Evolutionary conservation across 108 stramenopile genomes (phyloP), one percentile per base, ranked within the genome.

Genomic region (Skeletonema costatum): DNA sequence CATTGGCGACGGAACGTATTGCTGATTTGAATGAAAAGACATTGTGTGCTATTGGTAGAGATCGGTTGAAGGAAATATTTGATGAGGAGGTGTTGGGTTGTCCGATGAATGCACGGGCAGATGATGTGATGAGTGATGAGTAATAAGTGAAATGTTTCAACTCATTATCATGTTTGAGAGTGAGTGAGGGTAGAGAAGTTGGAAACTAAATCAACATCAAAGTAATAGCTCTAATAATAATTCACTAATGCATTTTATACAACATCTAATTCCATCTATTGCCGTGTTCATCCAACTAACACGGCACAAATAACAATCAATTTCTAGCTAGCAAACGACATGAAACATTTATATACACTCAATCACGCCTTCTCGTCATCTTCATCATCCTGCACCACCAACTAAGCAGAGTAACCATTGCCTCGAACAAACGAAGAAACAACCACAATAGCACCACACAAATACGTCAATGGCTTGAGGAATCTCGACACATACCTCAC

Each of bases 11-110:
- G 10, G 72, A 80, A 51, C 68, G 74, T 35, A 93, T 93, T 78
- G 88, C 80, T 2, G 50, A 72, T 29, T 66, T 83, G 39, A 93
- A 93, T 75, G 86, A 84, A 51, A 58, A 82, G 60, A 82, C 85
- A 1, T 60, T 93, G 41, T 12, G 64, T 29, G 48, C 35, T 4
- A 84, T 85, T 25, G 73, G 83, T n/a, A 32, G 70, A 12, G 68
- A 81, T 39, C 63, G 73, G 32, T 68, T 87, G 75, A 62, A 74
- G 35, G 70, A 70, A 21, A 73, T 88, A 0, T 84, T 75, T 42
- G 64, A 87, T 31, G n/a, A 48, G 25, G 60, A 80, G 30, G 78
- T 73, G 31, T 16, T 74, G 64, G n/a, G 36, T 1, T 74, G 74
- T 56, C 74, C 32, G 1, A 61, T 38, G 13, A 35, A 59, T 25